phyloP scores from a whole-genome alignment of 2,329 filamentous ascomycete species.

The Colletotrichum sp. region DNA sequence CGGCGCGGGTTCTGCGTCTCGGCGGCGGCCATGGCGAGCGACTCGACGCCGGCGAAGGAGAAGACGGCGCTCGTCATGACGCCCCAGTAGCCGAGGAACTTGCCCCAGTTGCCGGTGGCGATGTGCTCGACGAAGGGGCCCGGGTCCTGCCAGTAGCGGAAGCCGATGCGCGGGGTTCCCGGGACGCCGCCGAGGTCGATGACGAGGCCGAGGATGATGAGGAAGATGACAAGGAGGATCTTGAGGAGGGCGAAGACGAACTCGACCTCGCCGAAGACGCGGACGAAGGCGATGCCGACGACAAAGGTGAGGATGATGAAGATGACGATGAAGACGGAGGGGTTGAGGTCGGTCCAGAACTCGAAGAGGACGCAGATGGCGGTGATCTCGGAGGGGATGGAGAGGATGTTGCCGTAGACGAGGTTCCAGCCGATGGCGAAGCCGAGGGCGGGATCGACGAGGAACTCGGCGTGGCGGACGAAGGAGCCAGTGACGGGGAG shows the following conservation, averaged over 20 bases:
- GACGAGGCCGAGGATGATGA: conserved; percentile 66
- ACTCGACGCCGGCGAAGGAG: conserved; percentile 29
- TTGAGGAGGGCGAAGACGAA: conserved; percentile 63
- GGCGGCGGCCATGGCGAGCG: conserved; percentile 27
- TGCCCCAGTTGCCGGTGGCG: conserved; percentile 27
- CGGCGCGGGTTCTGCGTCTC: conserved; percentile 50
- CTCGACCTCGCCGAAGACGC: conserved; percentile 58
- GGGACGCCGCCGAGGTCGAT: conserved; percentile 32
- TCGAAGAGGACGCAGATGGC: conserved; percentile 27
- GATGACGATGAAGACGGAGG: conserved; percentile 26
- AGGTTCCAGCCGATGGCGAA: conserved; percentile 63
- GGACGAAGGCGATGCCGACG: conserved; percentile 23
- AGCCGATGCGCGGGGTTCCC: conserved; percentile 26
- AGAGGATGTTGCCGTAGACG: conserved; percentile 56
- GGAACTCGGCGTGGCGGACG: conserved; percentile 63
- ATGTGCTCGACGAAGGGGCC: conserved; percentile 69
- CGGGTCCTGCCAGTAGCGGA: conserved; percentile 21
- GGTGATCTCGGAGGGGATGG: conserved; percentile 37
- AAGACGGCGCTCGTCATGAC: conserved; percentile 28
- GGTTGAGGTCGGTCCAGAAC: conserved; percentile 26
- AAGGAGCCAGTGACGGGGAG: conserved; percentile 69
- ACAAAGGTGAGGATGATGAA: conserved; percentile 24
- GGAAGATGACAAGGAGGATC: conserved; percentile 59
- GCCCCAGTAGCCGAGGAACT: conserved; percentile 35
- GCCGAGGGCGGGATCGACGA: conserved; percentile 66